Base-by-base conservation (phyloP, 2,329 filamentous ascomycete genomes). In the Teratosphaeria nubilosa region DNA sequence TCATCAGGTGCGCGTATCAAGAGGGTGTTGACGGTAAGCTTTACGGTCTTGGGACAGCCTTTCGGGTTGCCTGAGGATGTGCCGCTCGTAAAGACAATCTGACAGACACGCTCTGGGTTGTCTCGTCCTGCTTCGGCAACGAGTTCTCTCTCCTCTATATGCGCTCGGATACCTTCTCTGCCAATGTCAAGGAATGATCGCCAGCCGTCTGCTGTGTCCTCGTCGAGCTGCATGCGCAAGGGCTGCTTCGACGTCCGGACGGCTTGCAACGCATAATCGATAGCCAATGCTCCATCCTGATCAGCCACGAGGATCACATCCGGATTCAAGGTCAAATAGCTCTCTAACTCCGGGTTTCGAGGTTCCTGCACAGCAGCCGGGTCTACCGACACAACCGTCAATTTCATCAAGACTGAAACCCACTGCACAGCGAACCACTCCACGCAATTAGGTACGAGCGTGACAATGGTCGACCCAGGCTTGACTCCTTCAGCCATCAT, bases 301-400 rank as follows among this genome's bases (percentile, higher is more conserved):
- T 54, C 20, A 22, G 51, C 27, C 34, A 57, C 56, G 31, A 57
- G 22, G n/a, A 57, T 34, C 20, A 54, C 32, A 53, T 37, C 56
- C 0, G 56, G 56, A 14, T 45, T 53, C 20, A 54, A 27, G 22
- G 7, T 45, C 56, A 57, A 25, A 16, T 56, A 57, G 20, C 31
- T 41, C 32, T 57, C 27, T 10, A 57, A 16, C 51, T 57, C 56
- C 13, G 22, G n/a, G 13, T 3, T 37, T 5, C 56, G 50, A 4
- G 20, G 9, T 20, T 22, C 32, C 50, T 41, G 50, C 7, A 48
- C 31, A 24, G 56, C 48, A 27, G n/a, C 27, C 14, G 22, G 32
- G 27, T 57, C 51, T 5, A 57, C n/a, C 20, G 51, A 25, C 16
- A 51, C 56, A 13, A 31, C n/a, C 30, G 50, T 41, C 6, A 57